phyloP scores from a whole-genome alignment of 2,329 filamentous ascomycete genomes.

The Botrytis paeoniae region DNA sequence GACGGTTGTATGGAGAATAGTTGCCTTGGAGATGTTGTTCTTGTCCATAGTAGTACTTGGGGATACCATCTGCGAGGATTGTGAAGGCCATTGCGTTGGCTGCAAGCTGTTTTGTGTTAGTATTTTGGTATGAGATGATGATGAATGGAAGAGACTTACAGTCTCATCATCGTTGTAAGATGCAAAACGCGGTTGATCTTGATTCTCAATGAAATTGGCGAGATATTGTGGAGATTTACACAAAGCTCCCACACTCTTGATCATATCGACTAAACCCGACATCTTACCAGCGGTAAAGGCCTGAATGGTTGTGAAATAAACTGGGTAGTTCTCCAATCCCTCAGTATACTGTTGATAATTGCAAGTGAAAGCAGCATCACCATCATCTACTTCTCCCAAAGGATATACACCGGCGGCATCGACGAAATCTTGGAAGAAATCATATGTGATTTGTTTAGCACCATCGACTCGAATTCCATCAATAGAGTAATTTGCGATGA shows the following conservation, averaged over 20 bases:
- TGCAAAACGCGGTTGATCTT: conserved; percentile 44
- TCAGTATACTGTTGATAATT: conserved; percentile 24
- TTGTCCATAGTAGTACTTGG: conserved; percentile 53
- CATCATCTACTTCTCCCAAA: conserved; percentile 59
- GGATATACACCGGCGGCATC: conserved; percentile 54
- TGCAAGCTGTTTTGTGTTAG: conserved; percentile 33
- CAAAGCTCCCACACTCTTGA: conserved; percentile 15
- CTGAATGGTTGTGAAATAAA: conserved; percentile 23
- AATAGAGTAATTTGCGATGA: conserved; percentile 44
- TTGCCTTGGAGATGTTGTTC: conserved; percentile 48
- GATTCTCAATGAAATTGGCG: conserved; percentile 42
- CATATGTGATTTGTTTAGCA: conserved; percentile 44
- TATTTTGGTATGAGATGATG: background rate
- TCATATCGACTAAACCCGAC: conserved; percentile 17
- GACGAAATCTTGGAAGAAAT: conserved; percentile 55
- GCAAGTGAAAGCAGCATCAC: conserved; percentile 46
- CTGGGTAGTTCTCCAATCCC: conserved; percentile 24
- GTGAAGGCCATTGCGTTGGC: conserved; percentile 49
- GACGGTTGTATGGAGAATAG: conserved; percentile 42
- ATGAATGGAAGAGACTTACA: conserved; percentile 10
- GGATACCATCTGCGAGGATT: conserved; percentile 49
- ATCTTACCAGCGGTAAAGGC: conserved; percentile 27
- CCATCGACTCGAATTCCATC: conserved; percentile 51
- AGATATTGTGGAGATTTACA: conserved; percentile 39
- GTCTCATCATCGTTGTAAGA: conserved; percentile 28